These are phyloP conservation scores for Cercospora zeae-maydis DNA, from an alignment of 2,329 filamentous ascomycete species.

Conservation along the genomic window DNA sequence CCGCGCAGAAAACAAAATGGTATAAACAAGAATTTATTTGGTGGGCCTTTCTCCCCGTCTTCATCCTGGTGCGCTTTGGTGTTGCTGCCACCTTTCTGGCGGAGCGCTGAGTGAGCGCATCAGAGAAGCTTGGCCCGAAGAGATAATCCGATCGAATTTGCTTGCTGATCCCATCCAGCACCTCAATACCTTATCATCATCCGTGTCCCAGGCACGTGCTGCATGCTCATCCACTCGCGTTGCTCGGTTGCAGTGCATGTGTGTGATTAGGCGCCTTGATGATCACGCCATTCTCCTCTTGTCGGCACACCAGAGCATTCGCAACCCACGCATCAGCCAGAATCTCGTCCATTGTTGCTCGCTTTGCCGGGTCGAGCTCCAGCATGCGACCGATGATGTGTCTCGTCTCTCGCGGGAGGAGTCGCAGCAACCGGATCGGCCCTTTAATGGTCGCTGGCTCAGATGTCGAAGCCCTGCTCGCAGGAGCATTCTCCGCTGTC, in stretches of 20 bases:
- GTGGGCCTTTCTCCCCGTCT: not conserved
- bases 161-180: not conserved
- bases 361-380: slow-evolving; percentile 76
- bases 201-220: not conserved
- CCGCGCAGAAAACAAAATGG: not conserved
- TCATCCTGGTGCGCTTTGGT: not conserved
- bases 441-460: slow-evolving; percentile 69
- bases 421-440: slow-evolving; percentile 81
- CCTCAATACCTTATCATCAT: too few relatives aligned
- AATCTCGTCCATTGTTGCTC: slow-evolving; percentile 82
- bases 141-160: not conserved
- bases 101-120: not conserved
- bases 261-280: slow-evolving; percentile 72
- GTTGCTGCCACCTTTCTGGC: not conserved
- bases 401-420: slow-evolving; percentile 83
- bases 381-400: slow-evolving; percentile 92
- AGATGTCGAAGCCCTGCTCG: slow-evolving; percentile 25
- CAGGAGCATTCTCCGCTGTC: slow-evolving; percentile 46
- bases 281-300: slow-evolving; percentile 68
- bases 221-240: slow-evolving; percentile 27
- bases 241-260: slow-evolving; percentile 61
- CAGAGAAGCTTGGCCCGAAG: not conserved
- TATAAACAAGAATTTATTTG: not conserved
- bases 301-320: slow-evolving; percentile 76
- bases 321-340: slow-evolving; percentile 87